Evolutionary conservation across 2,329 filamentous ascomycete genomes (phyloP), one percentile per base, ranked within the genome.

Genomic region (Penicillium polonicum): DNA sequence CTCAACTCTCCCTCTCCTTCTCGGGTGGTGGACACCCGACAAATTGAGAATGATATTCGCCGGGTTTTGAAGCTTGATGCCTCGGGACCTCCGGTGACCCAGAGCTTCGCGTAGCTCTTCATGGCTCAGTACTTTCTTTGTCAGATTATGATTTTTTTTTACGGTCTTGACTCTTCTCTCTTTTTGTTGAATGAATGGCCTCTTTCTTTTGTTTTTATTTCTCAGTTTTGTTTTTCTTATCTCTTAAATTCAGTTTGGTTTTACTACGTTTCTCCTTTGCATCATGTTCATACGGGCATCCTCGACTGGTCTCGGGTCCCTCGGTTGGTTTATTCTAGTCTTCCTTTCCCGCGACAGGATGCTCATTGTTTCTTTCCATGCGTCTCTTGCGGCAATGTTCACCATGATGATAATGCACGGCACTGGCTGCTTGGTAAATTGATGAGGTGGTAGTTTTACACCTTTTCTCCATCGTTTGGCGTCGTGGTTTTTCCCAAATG

Each of bases 1-100:
- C 55, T 61, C 3, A 68, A 57, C 55, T 55, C 69, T 12, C 60
- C 68, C n/a, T 62, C 69, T 27, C 54, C 69, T 43, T 48, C 64
- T 9, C 67, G 68, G 43, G 64, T 70, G 27, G 46, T 70, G 27
- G 77, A 78, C 58, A 76, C 75, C 5, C 76, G 76, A 63, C 71
- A 76, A 52, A 77, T 80, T 65, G 79, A 80, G 62, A 78, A 80
- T 66, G 77, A 80, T 67, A 65, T 81, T 52, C 74, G 78, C 31
- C 72, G 77, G 31, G 78, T 80, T 33, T 62, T 81, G 67, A 80
- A 80, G 57, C 68, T 81, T 53, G 72, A 76, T 65, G 68, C 68
- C 33, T 55, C 69, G 25, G 64, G 67, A 23, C 65, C 74, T 38
- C 58, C 68, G 4, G 67, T 68, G 23, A 66, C 75, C 23, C 72